Evolutionary conservation across 176 grass and related monocot species (phyloP), one percentile per base, ranked within the genome.

Genomic region (Triticum timopheevii): DNA sequence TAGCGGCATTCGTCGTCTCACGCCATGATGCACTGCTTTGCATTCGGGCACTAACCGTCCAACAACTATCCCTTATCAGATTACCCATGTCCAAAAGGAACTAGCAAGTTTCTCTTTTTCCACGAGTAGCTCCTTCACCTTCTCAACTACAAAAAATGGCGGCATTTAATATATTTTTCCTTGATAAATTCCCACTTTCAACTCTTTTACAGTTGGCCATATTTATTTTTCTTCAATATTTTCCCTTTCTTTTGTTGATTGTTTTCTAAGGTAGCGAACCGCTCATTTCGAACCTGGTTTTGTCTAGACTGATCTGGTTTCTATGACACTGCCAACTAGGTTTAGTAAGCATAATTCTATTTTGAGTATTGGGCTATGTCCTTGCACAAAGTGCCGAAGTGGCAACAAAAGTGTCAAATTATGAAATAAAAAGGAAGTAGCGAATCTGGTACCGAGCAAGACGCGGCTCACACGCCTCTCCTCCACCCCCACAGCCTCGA

Each of bases 31-130:
- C 64, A 16, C 17, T 12, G 8, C 11, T 25, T 69, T 54, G 63
- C 78, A 13, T 70, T 78, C 49, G 2, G 4, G 36, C 25, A 30
- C 65, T 78, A 79, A 88, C 86, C 74, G 86, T 22, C 80, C 34
- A 83, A 83, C 86, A 36, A 27, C 86, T 13, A 6, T 61, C 66
- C 86, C 79, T 87, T 82, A 76, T 76, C 79, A 0, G n/a, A 45
- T 66, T 13, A 30, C 40, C 45, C 61, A 13, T 17, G 24, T 23
- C 15, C 20, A 28, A 11, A 25, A 72, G 34, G 34, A 59, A 86
- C 23, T 27, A 64, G 23, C 22, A 24, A 27, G 11, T 25, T 64
- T 54, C 6, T 47, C 13, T 13, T 47, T 47, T 47, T 47, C 4
- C 45, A 5, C 1, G 45, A 15, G 45, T 47, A 47, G 13, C 45